Evolutionary conservation across 2,329 filamentous ascomycete genomes (phyloP).

Genomic region (Nigrospora sphaerica): DNA sequence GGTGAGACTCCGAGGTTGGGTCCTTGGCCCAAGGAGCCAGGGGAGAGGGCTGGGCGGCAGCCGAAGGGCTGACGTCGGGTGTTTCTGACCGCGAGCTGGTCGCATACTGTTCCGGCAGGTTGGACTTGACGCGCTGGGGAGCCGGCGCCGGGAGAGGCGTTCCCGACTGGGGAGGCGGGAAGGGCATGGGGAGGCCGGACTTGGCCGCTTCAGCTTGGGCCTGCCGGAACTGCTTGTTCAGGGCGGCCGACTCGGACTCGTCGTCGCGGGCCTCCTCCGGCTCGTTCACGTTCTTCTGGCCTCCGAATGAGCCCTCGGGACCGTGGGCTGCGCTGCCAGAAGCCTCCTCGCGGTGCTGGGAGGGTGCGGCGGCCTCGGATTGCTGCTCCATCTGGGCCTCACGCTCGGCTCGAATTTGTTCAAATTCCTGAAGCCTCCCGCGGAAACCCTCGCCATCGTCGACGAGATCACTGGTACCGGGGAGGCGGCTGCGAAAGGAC

Average conservation of each 20-base stretch:
- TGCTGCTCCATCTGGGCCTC: constrained; percentile 43
- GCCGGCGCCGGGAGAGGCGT: constrained; percentile 85
- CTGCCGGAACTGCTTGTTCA: constrained; percentile 61
- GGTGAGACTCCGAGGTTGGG: constrained; percentile 58
- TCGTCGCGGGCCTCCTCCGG: constrained; percentile 6
- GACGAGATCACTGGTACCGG: constrained; percentile 40
- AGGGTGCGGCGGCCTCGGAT: constrained; percentile 6
- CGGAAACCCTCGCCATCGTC: constrained; percentile 53
- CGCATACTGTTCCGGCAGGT: constrained; percentile 66
- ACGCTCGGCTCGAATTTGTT: constrained; percentile 67
- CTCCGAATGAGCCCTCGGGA: too few species aligned
- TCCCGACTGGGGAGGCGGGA: constrained; percentile 62
- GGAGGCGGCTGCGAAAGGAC: constrained; percentile 38
- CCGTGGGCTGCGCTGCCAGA: background rate
- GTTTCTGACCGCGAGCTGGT: constrained; percentile 68
- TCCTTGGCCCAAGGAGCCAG: constrained; percentile 96
- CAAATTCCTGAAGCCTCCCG: constrained; percentile 77
- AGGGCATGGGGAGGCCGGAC: constrained; percentile 69
- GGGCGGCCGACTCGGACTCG: constrained; percentile 11
- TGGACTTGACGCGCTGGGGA: constrained; percentile 76
- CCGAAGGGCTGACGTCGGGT: constrained; percentile 45
- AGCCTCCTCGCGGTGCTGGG: background rate
- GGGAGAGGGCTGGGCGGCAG: constrained; percentile 51
- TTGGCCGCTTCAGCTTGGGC: constrained; percentile 39
- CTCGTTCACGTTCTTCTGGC: constrained; percentile 7